phyloP scores from a whole-genome alignment of 352 stramenopile genomes.

The Stephanocyclus meneghinianus region DNA sequence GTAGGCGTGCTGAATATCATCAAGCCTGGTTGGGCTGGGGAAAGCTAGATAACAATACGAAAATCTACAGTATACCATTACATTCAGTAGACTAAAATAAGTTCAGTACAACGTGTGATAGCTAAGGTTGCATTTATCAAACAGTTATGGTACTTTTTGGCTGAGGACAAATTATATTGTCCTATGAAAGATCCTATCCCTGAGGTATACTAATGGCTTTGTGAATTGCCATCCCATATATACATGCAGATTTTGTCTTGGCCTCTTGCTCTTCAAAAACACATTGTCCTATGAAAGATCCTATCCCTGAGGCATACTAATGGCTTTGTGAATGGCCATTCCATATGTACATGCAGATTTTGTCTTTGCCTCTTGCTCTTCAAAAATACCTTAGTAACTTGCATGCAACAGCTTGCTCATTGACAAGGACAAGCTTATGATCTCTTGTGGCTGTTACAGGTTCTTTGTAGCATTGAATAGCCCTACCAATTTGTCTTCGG shows the following conservation, averaged over 20 bases:
- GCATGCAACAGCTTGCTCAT: slow-evolving; percentile 45
- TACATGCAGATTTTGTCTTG: neutral
- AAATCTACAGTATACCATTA: neutral
- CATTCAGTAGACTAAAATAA: too few species aligned
- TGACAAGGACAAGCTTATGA: slow-evolving; percentile 49
- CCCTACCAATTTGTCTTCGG: slow-evolving; percentile 28
- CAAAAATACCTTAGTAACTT: slow-evolving; percentile 38
- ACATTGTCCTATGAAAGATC: too few species aligned
- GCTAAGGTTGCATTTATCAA: too few species aligned
- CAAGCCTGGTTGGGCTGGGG: slow-evolving; percentile 65
- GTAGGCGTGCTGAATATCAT: slow-evolving; percentile 76
- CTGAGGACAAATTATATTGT: too few species aligned
- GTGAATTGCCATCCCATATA: slow-evolving; percentile 28
- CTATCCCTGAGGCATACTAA: neutral
- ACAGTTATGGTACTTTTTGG: too few species aligned
- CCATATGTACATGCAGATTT: slow-evolving; percentile 9
- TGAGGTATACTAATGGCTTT: neutral
- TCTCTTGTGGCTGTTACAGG: slow-evolving; percentile 39
- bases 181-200: neutral
- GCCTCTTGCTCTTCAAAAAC: too few species aligned
- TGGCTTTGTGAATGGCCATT: slow-evolving; percentile 20
- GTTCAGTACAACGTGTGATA: too few species aligned
- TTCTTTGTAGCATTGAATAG: slow-evolving; percentile 28
- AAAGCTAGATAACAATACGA: slow-evolving; percentile 32
- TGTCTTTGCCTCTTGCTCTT: slow-evolving; percentile 10